Evolutionary conservation across 345 rosid genomes (phyloP).

Genomic region (Citrus mangshanensis): DNA sequence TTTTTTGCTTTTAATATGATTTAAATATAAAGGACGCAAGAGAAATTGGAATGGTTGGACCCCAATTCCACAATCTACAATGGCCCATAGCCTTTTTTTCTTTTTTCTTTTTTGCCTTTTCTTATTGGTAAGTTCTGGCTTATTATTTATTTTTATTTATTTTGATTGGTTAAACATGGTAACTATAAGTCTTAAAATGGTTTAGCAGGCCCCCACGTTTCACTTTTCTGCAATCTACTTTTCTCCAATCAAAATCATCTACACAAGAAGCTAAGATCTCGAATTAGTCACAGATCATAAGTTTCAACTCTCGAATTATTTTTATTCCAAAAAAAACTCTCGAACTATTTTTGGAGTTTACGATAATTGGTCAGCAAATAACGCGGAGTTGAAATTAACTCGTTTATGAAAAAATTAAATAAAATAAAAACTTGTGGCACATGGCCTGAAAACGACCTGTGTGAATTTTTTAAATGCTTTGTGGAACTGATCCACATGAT

Average conservation of each 20-base stretch:
- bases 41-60: too few relatives aligned
- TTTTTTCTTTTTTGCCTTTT: too few relatives aligned
- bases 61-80: too few relatives aligned
- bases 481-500: constrained; percentile 1
- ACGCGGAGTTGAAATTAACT: constrained; percentile 12
- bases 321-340: neutral
- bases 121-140: too few relatives aligned
- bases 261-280: neutral
- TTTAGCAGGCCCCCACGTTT: neutral
- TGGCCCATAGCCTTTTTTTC: neutral
- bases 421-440: neutral
- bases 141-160: too few relatives aligned
- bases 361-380: neutral
- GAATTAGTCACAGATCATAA: neutral
- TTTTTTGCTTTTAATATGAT: too few relatives aligned
- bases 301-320: neutral
- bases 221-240: neutral
- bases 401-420: too few relatives aligned
- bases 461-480: neutral
- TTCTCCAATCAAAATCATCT: neutral
- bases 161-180: neutral
- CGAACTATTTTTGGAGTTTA: neutral
- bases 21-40: too few relatives aligned
- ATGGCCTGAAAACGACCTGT: constrained; percentile 12
- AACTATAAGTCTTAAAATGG: neutral